phyloP scores from a whole-genome alignment of 176 grass and related monocot species.

The Oryza meyeriana region DNA sequence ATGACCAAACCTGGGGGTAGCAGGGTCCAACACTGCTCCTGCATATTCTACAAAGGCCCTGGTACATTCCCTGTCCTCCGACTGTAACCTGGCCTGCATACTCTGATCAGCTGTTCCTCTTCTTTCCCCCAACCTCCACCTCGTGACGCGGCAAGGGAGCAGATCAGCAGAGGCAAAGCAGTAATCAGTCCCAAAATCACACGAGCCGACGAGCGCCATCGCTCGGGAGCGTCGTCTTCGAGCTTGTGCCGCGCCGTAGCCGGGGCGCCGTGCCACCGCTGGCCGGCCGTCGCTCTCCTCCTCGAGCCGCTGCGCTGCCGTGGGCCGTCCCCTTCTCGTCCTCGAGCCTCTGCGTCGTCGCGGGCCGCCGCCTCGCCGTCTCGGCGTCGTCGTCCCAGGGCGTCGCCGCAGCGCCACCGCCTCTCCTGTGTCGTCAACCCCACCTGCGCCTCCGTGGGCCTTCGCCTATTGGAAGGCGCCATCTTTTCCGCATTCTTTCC shows the following conservation, averaged over 20 bases:
- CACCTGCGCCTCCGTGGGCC: no score
- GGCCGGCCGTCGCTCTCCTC: no score
- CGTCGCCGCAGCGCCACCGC: background rate
- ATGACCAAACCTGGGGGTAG: background rate
- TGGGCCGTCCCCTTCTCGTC: no score
- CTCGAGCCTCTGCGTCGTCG: no score
- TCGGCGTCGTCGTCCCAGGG: background rate
- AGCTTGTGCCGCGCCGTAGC: background rate
- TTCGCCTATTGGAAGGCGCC: background rate
- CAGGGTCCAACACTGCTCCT: background rate
- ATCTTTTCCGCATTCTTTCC: background rate
- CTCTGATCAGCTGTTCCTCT: background rate
- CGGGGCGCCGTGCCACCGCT: no score
- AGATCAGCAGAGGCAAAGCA: background rate
- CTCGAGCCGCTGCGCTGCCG: no score
- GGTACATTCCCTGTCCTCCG: background rate
- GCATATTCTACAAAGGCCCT: background rate
- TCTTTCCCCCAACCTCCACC: background rate
- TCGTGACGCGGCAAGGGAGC: background rate
- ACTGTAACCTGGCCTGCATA: no score
- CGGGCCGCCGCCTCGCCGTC: no score
- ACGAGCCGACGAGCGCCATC: background rate
- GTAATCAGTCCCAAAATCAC: background rate
- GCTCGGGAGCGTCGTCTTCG: background rate
- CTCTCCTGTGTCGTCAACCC: background rate